These are phyloP conservation scores for Prunus yedoensis DNA, from an alignment of 331 rosid genomes.

Conservation along the genomic window DNA sequence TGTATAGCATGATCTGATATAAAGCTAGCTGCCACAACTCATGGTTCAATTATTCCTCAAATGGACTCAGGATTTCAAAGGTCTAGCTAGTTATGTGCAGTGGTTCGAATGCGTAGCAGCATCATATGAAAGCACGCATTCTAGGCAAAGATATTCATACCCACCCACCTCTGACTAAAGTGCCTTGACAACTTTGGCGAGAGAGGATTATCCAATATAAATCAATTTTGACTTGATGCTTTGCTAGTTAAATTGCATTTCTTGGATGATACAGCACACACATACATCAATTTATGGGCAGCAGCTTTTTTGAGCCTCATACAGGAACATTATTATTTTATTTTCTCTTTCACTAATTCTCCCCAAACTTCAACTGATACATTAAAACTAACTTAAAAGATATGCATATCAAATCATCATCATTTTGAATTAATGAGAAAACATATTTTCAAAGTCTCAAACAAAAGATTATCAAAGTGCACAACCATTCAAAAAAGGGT, in stretches of 20 bases:
- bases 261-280: not conserved
- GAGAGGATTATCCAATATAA: not conserved
- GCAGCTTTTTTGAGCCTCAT: not conserved
- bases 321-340: not conserved
- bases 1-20: not conserved
- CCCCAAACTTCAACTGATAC: not conserved
- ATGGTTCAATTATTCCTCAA: not conserved
- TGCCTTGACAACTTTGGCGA: not conserved
- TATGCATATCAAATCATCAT: not conserved
- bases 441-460: not conserved
- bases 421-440: not conserved
- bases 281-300: not conserved
- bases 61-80: not conserved
- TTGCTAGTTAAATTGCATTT: not conserved
- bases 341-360: not conserved
- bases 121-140: not conserved
- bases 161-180: not conserved
- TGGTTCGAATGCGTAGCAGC: not conserved
- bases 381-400: not conserved
- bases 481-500: not conserved
- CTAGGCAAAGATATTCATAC: not conserved
- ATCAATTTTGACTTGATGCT: not conserved
- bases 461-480: not conserved
- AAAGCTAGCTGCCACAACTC: not conserved
- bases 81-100: not conserved